Percentiles rank a stretch among this genome's conserved stretches.
Conservation (phyloP, 2,329 filamentous ascomycete genomes). For the Ophiostoma quercus region DNA sequence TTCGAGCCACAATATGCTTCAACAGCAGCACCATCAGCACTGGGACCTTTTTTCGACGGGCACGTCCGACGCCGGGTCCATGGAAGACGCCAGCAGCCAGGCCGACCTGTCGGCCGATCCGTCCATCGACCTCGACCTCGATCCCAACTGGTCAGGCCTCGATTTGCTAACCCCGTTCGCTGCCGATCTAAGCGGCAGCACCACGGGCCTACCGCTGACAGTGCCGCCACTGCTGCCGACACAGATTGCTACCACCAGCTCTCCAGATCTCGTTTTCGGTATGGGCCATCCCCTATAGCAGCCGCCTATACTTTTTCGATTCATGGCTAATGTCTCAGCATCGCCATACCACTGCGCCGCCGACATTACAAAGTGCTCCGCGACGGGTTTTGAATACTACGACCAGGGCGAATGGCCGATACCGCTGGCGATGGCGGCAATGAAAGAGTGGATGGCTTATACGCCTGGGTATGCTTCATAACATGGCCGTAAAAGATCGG, state of each 20-base stretch:
- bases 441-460: neutral
- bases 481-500: neutral
- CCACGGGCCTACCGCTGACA: neutral
- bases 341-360: neutral
- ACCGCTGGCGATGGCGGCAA: neutral
- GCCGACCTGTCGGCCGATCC: neutral
- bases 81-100: neutral
- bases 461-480: neutral
- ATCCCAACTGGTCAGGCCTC: neutral
- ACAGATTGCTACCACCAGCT: neutral
- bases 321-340: neutral
- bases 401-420: neutral
- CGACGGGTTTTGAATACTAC: neutral
- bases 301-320: neutral
- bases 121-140: neutral
- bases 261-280: neutral
- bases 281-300: neutral
- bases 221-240: neutral
- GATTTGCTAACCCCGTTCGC: neutral
- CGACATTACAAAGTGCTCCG: neutral
- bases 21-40: neutral
- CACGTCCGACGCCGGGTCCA: neutral
- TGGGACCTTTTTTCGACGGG: neutral
- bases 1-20: neutral
- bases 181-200: neutral